These are phyloP conservation scores for Solanum hybrid DNA, from an alignment of 305 asterid species.

Conservation along the genomic window DNA sequence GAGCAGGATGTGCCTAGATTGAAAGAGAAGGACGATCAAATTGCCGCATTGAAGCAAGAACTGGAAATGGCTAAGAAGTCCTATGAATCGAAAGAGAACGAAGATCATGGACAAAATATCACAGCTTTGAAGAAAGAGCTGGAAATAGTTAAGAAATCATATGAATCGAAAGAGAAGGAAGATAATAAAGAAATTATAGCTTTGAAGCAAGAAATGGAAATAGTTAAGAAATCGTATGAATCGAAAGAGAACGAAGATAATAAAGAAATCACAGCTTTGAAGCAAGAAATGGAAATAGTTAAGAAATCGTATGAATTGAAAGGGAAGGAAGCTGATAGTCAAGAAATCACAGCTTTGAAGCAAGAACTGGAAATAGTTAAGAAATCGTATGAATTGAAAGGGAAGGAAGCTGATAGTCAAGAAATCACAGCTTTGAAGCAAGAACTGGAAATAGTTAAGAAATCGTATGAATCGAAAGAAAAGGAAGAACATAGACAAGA, in stretches of 20 bases:
- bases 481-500: slow-evolving; percentile 20
- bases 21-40: slow-evolving; percentile 35
- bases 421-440: slow-evolving; percentile 30
- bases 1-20: slow-evolving; percentile 21
- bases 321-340: slow-evolving; percentile 26
- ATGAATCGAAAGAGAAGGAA: slow-evolving; percentile 37
- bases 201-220: slow-evolving; percentile 19
- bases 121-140: slow-evolving; percentile 23
- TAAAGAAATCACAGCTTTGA: slow-evolving; percentile 29
- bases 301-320: slow-evolving; percentile 27
- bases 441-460: slow-evolving; percentile 12
- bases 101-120: slow-evolving; percentile 20
- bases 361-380: slow-evolving; percentile 4
- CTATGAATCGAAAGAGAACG: slow-evolving; percentile 22
- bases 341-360: slow-evolving; percentile 31
- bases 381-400: slow-evolving; percentile 31
- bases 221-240: slow-evolving; percentile 21
- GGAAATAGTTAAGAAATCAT: slow-evolving; percentile 23
- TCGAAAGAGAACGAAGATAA: slow-evolving; percentile 31
- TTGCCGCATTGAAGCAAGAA: slow-evolving; percentile 26
- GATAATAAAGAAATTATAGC: slow-evolving; percentile 25
- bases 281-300: slow-evolving; percentile 8
- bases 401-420: slow-evolving; percentile 20
- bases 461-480: slow-evolving; percentile 28
- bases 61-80: slow-evolving; percentile 10